Percentiles rank a stretch among this genome's conserved stretches.
Evolutionary conservation across 2,329 filamentous ascomycete genomes (phyloP).

Genomic region (Aureobasidium sp.): DNA sequence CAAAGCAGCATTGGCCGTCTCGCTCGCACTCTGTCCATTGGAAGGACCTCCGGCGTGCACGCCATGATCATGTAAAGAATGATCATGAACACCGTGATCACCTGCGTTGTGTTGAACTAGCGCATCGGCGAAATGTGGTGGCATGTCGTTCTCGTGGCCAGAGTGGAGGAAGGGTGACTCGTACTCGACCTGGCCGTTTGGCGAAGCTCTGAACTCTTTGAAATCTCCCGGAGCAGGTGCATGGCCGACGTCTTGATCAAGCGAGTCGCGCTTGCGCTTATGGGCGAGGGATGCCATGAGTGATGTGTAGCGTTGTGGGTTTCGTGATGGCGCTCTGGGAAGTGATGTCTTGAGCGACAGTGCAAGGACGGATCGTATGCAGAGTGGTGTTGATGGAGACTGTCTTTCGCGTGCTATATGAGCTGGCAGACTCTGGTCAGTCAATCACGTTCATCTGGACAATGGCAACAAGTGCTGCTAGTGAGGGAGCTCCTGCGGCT

Average conservation of each 20-base stretch:
- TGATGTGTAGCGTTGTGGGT: background rate
- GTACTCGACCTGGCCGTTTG: constrained; percentile 26
- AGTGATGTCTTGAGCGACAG: background rate
- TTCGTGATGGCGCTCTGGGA: background rate
- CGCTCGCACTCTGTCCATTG: constrained; percentile 44
- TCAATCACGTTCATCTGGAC: too few relatives aligned
- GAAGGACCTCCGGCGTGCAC: constrained; percentile 18
- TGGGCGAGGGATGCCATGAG: constrained; percentile 27
- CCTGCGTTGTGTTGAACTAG: constrained; percentile 28
- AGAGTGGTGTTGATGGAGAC: too few relatives aligned
- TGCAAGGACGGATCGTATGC: too few relatives aligned
- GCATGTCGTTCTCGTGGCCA: constrained; percentile 36
- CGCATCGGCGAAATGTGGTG: constrained; percentile 31
- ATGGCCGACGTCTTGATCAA: constrained; percentile 35
- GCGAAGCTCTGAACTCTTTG: constrained; percentile 19
- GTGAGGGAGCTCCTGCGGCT: too few relatives aligned
- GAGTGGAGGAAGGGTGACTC: constrained; percentile 29
- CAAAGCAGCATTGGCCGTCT: constrained; percentile 54
- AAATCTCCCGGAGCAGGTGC: constrained; percentile 23
- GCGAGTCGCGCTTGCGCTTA: constrained; percentile 43
- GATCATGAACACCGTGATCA: constrained; percentile 21
- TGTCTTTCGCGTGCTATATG: too few relatives aligned
- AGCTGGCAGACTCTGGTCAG: background rate
- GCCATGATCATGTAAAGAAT: constrained; percentile 25
- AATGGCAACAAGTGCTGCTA: too few relatives aligned